phyloP scores from a whole-genome alignment of 2,329 filamentous ascomycete genomes.

The Colletotrichum tabaci region DNA sequence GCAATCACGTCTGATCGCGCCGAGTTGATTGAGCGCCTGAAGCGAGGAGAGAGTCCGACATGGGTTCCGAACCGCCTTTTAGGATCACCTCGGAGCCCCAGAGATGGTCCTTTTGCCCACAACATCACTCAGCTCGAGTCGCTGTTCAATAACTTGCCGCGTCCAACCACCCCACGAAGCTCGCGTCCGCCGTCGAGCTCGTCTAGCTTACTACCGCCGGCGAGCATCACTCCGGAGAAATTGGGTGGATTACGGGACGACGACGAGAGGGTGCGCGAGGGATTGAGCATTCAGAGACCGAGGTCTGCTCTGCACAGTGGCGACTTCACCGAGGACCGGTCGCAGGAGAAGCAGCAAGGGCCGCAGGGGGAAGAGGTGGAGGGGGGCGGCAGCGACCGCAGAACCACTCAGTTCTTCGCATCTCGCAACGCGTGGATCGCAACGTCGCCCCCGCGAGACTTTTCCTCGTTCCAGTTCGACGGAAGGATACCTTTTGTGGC shows the following conservation, averaged over 20 bases:
- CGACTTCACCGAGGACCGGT: slow-evolving; percentile 68
- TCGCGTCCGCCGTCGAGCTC: slow-evolving; percentile 55
- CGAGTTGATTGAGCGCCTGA: slow-evolving; percentile 87
- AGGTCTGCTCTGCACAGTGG: slow-evolving; percentile 81
- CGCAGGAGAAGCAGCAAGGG: slow-evolving; percentile 8
- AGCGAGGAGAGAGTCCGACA: slow-evolving; percentile 81
- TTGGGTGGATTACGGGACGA: slow-evolving; percentile 46
- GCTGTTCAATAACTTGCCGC: slow-evolving; percentile 53
- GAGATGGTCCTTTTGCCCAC: slow-evolving; percentile 14
- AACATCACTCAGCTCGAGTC: slow-evolving; percentile 51
- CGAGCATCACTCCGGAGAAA: slow-evolving; percentile 65
- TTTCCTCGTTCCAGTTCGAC: slow-evolving; percentile 62
- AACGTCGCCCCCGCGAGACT: slow-evolving; percentile 70
- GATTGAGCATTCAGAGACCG: slow-evolving; percentile 82
- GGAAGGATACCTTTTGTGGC: slow-evolving; percentile 50
- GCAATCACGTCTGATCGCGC: slow-evolving; percentile 73
- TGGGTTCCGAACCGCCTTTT: slow-evolving; percentile 80
- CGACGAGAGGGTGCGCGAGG: slow-evolving; percentile 64
- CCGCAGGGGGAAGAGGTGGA: slow-evolving; percentile 27
- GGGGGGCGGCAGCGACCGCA: slow-evolving; percentile 1
- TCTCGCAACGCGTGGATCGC: slow-evolving; percentile 62
- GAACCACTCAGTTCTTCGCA: slow-evolving; percentile 37
- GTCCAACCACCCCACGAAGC: slow-evolving; percentile 55
- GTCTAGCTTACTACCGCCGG: slow-evolving; percentile 60
- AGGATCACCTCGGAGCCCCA: slow-evolving; percentile 45